Base-by-base conservation (phyloP, 495 filamentous ascomycete genomes). In the Xylaria castorea region DNA sequence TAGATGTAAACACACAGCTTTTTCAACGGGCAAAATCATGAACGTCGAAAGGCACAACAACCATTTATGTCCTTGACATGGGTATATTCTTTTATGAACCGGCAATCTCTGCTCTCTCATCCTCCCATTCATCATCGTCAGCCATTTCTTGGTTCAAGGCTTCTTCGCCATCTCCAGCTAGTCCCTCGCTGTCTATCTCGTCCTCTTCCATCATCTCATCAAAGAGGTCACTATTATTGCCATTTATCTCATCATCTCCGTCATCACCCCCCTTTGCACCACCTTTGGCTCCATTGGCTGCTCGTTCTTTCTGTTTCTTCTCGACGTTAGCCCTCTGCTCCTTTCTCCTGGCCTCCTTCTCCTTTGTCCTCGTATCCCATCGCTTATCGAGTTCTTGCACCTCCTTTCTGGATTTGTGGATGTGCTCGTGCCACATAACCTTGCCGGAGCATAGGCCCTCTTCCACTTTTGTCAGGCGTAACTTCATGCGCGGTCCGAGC, bases 351-450 rank as follows among this genome's bases (percentile, higher is more conserved):
- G 88, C 88, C 65, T 94, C 94, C 81, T 95, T 97, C 81, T 95
- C 92, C 79, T 91, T 90, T 73, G 88, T 88, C 78, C 89, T 88
- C 77, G 88, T 78, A 68, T 93, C 91, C 94, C 96, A 97, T 76
- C 87, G 87, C 83, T 90, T 84, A 75, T 98, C 94, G 76, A 97
- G 80, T 66, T 89, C 87, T 78, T 89, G 88, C 55, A 93, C 82
- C 78, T 98, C 96, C 48, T 89, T 85, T 74, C 88, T 89, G 1
- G 91, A 90, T 86, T 98, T 99, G 75, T 88, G 87, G 68, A 97
- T 87, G 76, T 91, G 96, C 77, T 97, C 94, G 82, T 99, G 97
- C 96, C 97, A 98, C 92, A 99, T 92, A 44, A 97, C 88, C 82
- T 93, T 95, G 50, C 96, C 96, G 42, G 89, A 88, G 77, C 94